Percentiles rank a stretch among this genome's conserved stretches.
Conservation (phyloP, 1,284 basidiomycete species). For the Fistulinella cinereoalba region DNA sequence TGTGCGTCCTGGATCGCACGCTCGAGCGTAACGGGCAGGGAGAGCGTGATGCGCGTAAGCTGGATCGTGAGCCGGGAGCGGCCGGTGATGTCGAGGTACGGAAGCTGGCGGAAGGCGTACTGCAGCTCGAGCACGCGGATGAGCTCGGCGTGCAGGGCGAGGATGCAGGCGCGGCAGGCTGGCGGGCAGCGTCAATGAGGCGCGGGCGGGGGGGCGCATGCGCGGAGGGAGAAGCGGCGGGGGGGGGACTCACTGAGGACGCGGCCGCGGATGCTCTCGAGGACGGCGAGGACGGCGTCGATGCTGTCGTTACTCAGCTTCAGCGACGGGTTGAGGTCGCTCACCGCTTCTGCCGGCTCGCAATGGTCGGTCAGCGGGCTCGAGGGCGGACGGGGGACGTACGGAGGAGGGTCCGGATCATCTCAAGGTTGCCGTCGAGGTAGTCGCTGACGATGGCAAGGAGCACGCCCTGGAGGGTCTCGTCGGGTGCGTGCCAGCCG, state of each 20-base stretch:
- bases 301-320: conserved; percentile 71
- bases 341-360: conserved; percentile 57
- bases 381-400: conserved; percentile 27
- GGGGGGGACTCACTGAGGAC: conserved; percentile 53
- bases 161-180: conserved; percentile 80
- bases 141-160: conserved; percentile 71
- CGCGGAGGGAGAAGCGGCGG: background rate
- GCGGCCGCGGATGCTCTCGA: conserved; percentile 64
- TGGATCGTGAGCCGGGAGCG: conserved; percentile 75
- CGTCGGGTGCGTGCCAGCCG: conserved; percentile 60
- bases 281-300: conserved; percentile 57
- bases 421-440: conserved; percentile 79
- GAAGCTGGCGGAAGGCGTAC: conserved; percentile 68
- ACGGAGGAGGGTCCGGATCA: conserved; percentile 74
- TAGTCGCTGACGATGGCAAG: conserved; percentile 78
- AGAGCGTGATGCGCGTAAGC: conserved; percentile 76
- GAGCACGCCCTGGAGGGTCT: conserved; percentile 73
- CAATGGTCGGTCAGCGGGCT: background rate
- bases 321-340: conserved; percentile 69
- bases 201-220: background rate
- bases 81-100: conserved; percentile 78
- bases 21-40: conserved; percentile 75
- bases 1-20: conserved; percentile 51
- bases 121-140: conserved; percentile 76
- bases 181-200: background rate